Percentiles rank a stretch among this genome's conserved stretches.
These are phyloP conservation scores for Lipomyces sp. DNA, from an alignment of 805 yeast species.

Conservation along the genomic window DNA sequence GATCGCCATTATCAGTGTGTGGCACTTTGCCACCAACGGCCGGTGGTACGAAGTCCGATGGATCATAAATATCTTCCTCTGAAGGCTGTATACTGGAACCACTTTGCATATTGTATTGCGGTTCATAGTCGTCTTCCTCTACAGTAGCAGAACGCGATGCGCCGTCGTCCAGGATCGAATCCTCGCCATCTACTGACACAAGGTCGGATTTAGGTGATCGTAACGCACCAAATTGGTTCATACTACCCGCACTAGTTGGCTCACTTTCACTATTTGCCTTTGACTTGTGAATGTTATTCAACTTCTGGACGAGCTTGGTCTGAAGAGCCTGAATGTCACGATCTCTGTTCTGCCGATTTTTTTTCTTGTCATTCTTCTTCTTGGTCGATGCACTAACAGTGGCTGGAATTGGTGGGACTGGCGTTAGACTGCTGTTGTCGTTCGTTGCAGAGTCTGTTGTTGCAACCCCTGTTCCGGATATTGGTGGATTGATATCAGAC, in stretches of 20 bases:
- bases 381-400: constrained; percentile 1
- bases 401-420: background rate
- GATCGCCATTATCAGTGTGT: background rate
- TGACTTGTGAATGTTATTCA: background rate
- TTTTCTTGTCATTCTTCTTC: constrained; percentile 13
- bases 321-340: background rate
- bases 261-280: background rate
- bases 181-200: background rate
- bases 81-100: background rate
- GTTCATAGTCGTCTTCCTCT: constrained; percentile 7
- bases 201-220: background rate
- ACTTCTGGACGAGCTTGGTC: background rate
- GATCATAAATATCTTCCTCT: background rate
- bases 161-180: background rate
- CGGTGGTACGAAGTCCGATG: constrained; percentile 1
- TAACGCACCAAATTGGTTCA: constrained; percentile 12
- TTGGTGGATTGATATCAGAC: background rate
- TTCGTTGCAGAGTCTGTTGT: background rate
- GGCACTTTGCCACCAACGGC: background rate
- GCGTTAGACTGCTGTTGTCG: background rate
- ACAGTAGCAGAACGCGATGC: background rate
- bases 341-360: constrained; percentile 9
- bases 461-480: background rate
- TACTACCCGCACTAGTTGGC: background rate
- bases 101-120: background rate